Conservation (phyloP, 495 filamentous ascomycete genomes). For the Lepidopterella palustris region DNA sequence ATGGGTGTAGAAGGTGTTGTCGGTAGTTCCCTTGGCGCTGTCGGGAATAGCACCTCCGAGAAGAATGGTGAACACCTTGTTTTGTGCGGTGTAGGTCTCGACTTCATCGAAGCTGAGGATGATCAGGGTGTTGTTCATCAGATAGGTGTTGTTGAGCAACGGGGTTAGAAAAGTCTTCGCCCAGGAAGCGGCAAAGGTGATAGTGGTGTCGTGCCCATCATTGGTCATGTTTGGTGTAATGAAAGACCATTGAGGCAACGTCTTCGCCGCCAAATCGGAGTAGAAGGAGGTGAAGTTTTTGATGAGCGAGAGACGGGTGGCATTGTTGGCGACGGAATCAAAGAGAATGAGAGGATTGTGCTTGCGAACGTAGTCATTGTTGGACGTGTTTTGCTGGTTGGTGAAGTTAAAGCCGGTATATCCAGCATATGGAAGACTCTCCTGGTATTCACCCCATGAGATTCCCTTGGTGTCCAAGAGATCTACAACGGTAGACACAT, state of each 20-base stretch:
- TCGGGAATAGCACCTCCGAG: conserved; percentile 60
- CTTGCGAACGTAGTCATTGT: conserved; percentile 70
- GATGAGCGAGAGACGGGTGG: conserved; percentile 51
- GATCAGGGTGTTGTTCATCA: conserved; percentile 63
- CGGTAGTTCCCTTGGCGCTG: conserved; percentile 52
- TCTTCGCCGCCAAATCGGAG: conserved; percentile 49
- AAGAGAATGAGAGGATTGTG: conserved; percentile 62
- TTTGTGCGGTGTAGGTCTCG: conserved; percentile 48
- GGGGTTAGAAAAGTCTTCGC: conserved; percentile 53
- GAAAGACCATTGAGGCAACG: conserved; percentile 66
- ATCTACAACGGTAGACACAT: conserved; percentile 63
- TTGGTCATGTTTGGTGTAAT: conserved; percentile 70
- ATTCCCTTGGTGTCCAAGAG: conserved; percentile 62
- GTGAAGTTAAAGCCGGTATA: conserved; percentile 53
- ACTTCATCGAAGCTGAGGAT: conserved; percentile 65
- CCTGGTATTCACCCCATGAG: conserved; percentile 64
- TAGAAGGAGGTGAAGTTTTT: conserved; percentile 64
- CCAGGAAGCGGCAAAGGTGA: conserved; percentile 56
- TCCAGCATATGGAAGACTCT: conserved; percentile 62
- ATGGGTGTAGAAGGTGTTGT: conserved; percentile 65
- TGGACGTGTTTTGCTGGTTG: conserved; percentile 46
- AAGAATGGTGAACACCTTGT: conserved; percentile 55
- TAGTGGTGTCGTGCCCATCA: conserved; percentile 61
- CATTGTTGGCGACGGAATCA: conserved; percentile 50
- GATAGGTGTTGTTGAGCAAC: conserved; percentile 56